Conservation (phyloP, 169 alveolate genomes). For the Theileria parva region DNA sequence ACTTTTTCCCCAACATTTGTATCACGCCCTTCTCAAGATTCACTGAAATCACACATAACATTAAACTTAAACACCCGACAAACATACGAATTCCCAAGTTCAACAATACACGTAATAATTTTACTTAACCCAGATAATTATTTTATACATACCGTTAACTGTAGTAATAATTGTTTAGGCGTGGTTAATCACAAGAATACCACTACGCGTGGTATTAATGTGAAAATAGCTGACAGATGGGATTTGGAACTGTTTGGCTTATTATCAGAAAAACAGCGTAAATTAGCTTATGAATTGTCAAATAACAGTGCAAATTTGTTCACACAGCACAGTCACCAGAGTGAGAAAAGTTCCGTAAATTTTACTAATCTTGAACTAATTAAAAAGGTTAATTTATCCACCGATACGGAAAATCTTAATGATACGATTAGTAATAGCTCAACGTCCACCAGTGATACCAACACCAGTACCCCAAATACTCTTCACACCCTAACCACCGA, state of each 20-base stretch:
- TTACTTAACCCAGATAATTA: neutral
- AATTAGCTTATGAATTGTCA: constrained; percentile 45
- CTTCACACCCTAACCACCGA: constrained; percentile 25
- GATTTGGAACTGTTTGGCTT: constrained; percentile 1
- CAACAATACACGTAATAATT: constrained; percentile 10
- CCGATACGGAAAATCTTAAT: neutral
- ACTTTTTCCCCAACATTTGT: neutral
- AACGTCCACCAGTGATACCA: neutral
- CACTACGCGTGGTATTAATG: neutral
- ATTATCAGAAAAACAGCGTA: constrained; percentile 34
- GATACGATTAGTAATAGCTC: neutral
- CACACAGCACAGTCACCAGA: too few species aligned
- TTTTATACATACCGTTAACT: too few species aligned
- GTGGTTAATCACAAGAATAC: too few species aligned
- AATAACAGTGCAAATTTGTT: too few species aligned
- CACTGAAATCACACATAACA: constrained; percentile 83
- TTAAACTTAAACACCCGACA: constrained; percentile 18
- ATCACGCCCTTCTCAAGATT: constrained; percentile 91
- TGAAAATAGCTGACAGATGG: neutral
- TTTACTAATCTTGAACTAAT: too few species aligned
- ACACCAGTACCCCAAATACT: neutral
- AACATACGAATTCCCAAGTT: neutral
- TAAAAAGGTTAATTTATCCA: constrained; percentile 10
- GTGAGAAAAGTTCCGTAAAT: too few species aligned
- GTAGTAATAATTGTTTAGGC: too few species aligned